These are phyloP conservation scores for Plenodomus lindquistii DNA, from an alignment of 2,329 filamentous ascomycete genomes.

Conservation along the genomic window DNA sequence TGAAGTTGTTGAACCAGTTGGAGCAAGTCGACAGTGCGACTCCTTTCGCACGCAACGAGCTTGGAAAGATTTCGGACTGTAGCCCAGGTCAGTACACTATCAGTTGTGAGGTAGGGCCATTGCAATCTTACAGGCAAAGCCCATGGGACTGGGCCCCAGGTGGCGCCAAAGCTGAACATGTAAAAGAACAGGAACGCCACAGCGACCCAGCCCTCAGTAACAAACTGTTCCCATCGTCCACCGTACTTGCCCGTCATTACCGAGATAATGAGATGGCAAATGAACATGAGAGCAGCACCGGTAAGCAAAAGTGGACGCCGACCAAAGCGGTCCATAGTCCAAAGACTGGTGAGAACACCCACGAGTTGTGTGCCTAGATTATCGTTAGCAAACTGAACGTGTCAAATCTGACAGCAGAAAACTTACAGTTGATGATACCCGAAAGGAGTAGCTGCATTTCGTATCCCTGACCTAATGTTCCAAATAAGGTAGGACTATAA, in stretches of 20 bases:
- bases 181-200: conserved; percentile 66
- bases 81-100: background rate
- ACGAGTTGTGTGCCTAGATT: conserved; percentile 40
- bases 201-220: conserved; percentile 58
- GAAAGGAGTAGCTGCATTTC: conserved; percentile 63
- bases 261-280: conserved; percentile 59
- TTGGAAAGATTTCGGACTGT: conserved; percentile 65
- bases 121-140: conserved; percentile 37
- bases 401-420: background rate
- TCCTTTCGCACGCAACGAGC: conserved; percentile 64
- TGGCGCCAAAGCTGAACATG: conserved; percentile 64
- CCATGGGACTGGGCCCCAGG: conserved; percentile 60
- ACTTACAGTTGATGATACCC: conserved; percentile 61
- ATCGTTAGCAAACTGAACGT: background rate
- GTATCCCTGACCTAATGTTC: conserved; percentile 61
- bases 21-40: conserved; percentile 66
- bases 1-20: conserved; percentile 69
- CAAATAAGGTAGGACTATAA: conserved; percentile 66
- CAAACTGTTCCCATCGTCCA: conserved; percentile 56
- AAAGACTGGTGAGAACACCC: conserved; percentile 47
- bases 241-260: conserved; percentile 59
- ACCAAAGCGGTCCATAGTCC: conserved; percentile 50
- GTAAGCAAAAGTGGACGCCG: conserved; percentile 46
- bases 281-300: conserved; percentile 53
- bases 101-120: background rate